Evolutionary conservation across 768 basidiomycete species (phyloP), one percentile per base, ranked within the genome.

Genomic region (Lanmaoa rubissima): DNA sequence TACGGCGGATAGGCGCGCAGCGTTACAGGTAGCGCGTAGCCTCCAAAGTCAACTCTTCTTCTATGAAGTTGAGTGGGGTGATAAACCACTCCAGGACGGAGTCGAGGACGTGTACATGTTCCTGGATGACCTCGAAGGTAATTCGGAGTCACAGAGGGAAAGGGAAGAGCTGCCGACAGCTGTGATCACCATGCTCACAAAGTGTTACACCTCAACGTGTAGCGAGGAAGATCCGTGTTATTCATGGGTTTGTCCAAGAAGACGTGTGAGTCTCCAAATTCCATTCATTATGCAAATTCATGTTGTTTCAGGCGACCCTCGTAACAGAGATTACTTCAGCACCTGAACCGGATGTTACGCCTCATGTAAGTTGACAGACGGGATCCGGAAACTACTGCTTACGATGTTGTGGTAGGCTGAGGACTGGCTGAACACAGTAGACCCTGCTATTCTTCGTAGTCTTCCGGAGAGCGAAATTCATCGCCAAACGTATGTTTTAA

Each of bases 91-190:
- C 53, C 84, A 89, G 54, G 94, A 95, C 65, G 87, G 90, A 4
- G 90, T 95, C 5, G 94, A 95, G 65, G 92, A 95, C 59, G 94
- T 97, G 7, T 97, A 91, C 74, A 90, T 89, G 79, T 96, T 97
- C 72, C 76, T 92, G 66, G 92, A 92, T 55, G 94, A 95, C 60
- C 79, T 82, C 39, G 86, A 87, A 53, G 86, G 86, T 26, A 73
- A 73, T 24, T 83, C 83, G 1, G 87, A 88, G 59, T 74, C 78
- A 1, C 76, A 80, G 16, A 78, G 78, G 39, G 87, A 88, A 66
- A 77, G 79, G 40, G 86, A 86, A 65, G 73, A 93, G 79, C 70
- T 95, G 11, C 94, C 94, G 2, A 95, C 92, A 0, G 94, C 91
- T 2, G 89, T 99, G 5, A 82, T 94, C 62, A 96, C 94, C 1